Evolutionary conservation across 176 grass and related monocot genomes (phyloP), one percentile per base, ranked within the genome.

Genomic region (Tuctoria greenei): DNA sequence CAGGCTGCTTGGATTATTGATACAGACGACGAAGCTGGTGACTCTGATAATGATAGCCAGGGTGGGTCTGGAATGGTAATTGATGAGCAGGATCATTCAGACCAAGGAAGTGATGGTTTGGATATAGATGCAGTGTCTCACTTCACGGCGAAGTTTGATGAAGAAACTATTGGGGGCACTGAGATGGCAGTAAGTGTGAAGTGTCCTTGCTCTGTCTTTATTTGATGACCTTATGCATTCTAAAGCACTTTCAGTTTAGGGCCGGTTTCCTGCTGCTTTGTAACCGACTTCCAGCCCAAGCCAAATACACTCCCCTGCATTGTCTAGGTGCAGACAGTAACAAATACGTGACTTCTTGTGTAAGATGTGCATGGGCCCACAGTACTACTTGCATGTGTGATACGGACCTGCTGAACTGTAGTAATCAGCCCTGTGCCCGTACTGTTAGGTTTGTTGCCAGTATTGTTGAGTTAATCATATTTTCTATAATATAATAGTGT

Each of bases 1-100:
- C 85, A 98, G 95, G 91, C 95, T 82, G 79, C 95, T 66, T 98
- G 95, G 95, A 98, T 98, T 82, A 46, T 94, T 67, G 91, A 91
- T 72, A 82, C 77, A 31, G 95, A 94, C 52, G 75, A 82, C 75
- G 91, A 97, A 86, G 79, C 78, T 72, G 80, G 69, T 15, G 72
- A 82, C 58, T 91, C 81, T 54, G 83, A 88, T 52, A 79, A 83
- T 69, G 83, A 81, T 47, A 83, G 78, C 73, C 72, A 87, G 64
- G 84, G 78, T 63, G 84, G 61, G 72, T 71, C 86, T 86, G 89
- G 76, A 74, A 98, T 98, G 95, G 60, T 90, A 45, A 74, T 94
- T 68, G 91, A 92, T 86, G 86, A 88, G 57, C 82, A 84, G 69
- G 84, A 66, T 77, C 64, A 82, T 35, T 65, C 50, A 27, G 64